Conservation (phyloP, 345 rosid species). For the Euclidium syriacum region DNA sequence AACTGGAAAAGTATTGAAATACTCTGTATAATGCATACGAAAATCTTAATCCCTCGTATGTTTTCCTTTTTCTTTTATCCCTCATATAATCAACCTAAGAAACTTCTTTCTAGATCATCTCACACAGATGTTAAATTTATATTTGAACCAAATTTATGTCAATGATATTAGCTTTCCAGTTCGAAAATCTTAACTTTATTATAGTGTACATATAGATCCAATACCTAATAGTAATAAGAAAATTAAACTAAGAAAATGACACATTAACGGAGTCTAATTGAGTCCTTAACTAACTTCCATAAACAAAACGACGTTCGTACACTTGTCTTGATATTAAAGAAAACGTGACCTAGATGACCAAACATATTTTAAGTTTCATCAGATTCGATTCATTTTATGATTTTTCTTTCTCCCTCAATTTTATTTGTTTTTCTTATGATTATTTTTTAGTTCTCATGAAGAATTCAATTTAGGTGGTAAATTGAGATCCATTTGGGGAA, state of each 20-base stretch:
- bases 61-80: too few relatives aligned
- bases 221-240: neutral
- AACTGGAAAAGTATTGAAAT: neutral
- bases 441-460: too few relatives aligned
- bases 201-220: neutral
- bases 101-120: neutral
- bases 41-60: neutral
- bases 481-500: too few relatives aligned
- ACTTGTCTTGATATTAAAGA: neutral
- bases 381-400: neutral
- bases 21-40: neutral
- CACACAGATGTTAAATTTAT: neutral
- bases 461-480: too few relatives aligned
- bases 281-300: neutral
- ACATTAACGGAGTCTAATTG: constrained; percentile 3
- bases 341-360: neutral
- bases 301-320: neutral
- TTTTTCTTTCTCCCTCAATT: neutral
- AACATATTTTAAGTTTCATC: neutral
- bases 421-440: neutral
- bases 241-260: neutral
- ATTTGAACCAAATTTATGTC: neutral
- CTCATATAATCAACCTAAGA: neutral
- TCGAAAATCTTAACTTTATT: neutral
- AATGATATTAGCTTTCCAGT: neutral